phyloP scores from a whole-genome alignment of 1,139 yeast species.

The Suhomyces chickasaworum region DNA sequence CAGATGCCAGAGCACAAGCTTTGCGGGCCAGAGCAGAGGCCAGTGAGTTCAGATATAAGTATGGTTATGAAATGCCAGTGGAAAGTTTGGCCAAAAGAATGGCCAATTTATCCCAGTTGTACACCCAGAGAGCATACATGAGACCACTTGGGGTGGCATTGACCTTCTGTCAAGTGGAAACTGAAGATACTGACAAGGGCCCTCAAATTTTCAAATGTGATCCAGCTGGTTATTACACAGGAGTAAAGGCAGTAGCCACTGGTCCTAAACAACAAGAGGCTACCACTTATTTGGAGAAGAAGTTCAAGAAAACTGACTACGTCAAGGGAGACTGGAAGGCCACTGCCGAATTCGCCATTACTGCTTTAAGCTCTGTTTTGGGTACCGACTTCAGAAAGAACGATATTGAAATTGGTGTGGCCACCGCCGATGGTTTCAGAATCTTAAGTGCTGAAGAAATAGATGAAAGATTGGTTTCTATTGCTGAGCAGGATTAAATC shows the following conservation, averaged over 20 bases:
- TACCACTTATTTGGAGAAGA: slow-evolving; percentile 86
- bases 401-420: slow-evolving; percentile 92
- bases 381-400: slow-evolving; percentile 93
- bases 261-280: slow-evolving; percentile 99
- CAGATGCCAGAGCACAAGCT: slow-evolving; percentile 93
- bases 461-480: slow-evolving; percentile 88
- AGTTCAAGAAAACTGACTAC: slow-evolving; percentile 72
- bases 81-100: slow-evolving; percentile 91
- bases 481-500: slow-evolving; percentile 88
- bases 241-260: slow-evolving; percentile 89
- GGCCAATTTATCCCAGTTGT: slow-evolving; percentile 93
- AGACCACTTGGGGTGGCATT: slow-evolving; percentile 94
- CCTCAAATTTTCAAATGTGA: slow-evolving; percentile 93
- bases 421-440: slow-evolving; percentile 68
- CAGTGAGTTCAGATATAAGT: slow-evolving; percentile 89
- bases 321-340: slow-evolving; percentile 86
- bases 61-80: slow-evolving; percentile 96
- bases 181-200: slow-evolving; percentile 76
- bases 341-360: slow-evolving; percentile 87
- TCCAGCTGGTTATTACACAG: slow-evolving; percentile 95
- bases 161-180: slow-evolving; percentile 68
- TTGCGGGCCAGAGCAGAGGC: slow-evolving; percentile 91
- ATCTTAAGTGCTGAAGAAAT: slow-evolving; percentile 80
- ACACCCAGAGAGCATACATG: slow-evolving; percentile 99
- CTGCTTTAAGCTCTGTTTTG: slow-evolving; percentile 79